A percentile compares a stretch with the other conserved stretches of the same genome.
phyloP scores from a whole-genome alignment of 2,329 filamentous ascomycete species.

The Phaeomoniella chlamydospora region DNA sequence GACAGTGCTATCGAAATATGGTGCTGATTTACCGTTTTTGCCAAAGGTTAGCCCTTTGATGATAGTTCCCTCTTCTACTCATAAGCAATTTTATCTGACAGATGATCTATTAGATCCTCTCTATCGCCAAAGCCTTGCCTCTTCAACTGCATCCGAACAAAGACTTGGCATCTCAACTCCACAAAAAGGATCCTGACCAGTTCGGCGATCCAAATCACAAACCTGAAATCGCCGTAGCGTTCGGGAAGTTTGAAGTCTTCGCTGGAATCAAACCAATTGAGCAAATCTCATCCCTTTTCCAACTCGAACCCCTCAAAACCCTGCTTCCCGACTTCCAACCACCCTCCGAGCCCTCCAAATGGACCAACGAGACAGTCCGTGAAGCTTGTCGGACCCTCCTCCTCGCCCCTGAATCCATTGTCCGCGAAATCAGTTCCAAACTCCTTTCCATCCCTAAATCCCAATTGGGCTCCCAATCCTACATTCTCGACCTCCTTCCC shows the following conservation, averaged over 20 bases:
- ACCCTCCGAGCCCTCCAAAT: constrained; percentile 23
- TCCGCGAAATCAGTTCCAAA: constrained; percentile 37
- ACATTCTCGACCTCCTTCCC: constrained; percentile 51
- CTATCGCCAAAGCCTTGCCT: constrained; percentile 60
- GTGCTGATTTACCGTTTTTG: constrained; percentile 53
- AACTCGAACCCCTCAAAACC: constrained; percentile 35
- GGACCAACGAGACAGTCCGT: constrained; percentile 44
- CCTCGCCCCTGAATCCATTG: constrained; percentile 34
- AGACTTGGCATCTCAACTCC: constrained; percentile 47
- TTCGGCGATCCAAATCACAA: constrained; percentile 67
- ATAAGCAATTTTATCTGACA: not conserved
- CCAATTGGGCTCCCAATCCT: constrained; percentile 35
- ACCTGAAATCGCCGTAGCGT: constrained; percentile 61
- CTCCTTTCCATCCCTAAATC: constrained; percentile 34
- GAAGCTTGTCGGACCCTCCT: constrained; percentile 42
- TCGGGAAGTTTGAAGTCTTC: constrained; percentile 61
- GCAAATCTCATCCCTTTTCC: constrained; percentile 44
- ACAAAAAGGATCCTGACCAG: constrained; percentile 46
- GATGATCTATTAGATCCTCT: constrained; percentile 49
- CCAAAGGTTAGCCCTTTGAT: constrained; percentile 50
- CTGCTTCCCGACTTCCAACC: constrained; percentile 30
- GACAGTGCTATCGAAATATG: constrained; percentile 45
- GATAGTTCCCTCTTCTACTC: no score
- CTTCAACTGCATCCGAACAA: constrained; percentile 65
- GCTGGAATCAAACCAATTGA: constrained; percentile 56